Evolutionary conservation across 768 basidiomycete species (phyloP), one percentile per base, ranked within the genome.

Genomic region (Lactifluus volemus): DNA sequence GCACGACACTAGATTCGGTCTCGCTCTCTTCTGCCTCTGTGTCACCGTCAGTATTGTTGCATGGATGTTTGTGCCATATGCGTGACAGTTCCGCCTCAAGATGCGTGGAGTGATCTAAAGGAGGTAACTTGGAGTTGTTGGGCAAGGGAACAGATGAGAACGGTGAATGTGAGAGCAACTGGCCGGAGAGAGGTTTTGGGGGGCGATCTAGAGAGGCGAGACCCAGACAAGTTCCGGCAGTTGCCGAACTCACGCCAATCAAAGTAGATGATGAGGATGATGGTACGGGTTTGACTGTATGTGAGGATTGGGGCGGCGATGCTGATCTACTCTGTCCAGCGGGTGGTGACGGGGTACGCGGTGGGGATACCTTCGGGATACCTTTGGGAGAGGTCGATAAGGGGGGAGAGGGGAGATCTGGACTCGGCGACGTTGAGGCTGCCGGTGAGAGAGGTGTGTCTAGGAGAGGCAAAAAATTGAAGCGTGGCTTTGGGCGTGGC

Each of bases 1-100:
- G 64, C 54, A 59, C 64, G 39, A 63, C 61, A 34, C 56, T 63
- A 7, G 63, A 64, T 36, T 63, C 63, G 5, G 60, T 52, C 53
- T 65, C 63, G 19, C 63, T 64, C 60, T 64, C 64, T 44, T 63
- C 63, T n/a, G 55, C 52, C 54, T 65, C 64, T 5, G 64, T 55
- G 29, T 59, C 64, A 1, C 39, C 53, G 32, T 61, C 61, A 15
- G 36, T 54, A 11, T 21, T 39, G 12, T 21, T 39, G 30, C 14
- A 49, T 7, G 56, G 42, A n/a, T 53, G 55, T 29, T 51, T 44
- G 11, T 51, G 45, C 56, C 56, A 63, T 0, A 63, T 14, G 7
- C 19, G 61, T 44, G 61, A 44, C 30, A 63, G 12, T 30, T 58
- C 51, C 6, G 52, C 39, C 32, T 45, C 56, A 8, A 63, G 56